Base-by-base conservation (phyloP, 306 rosid species). In the Cicer judaicum region DNA sequence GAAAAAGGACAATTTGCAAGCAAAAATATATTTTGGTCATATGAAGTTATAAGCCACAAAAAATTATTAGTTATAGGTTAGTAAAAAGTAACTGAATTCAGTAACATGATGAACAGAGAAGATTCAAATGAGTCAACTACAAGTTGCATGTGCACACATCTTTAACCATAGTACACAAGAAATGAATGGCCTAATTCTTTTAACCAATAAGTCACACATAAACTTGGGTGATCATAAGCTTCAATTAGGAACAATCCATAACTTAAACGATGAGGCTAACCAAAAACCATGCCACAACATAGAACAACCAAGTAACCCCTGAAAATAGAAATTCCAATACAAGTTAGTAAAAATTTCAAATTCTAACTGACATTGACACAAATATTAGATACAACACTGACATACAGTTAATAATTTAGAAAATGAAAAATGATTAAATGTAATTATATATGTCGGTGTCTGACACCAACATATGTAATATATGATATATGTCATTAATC, bases 291-390 rank as follows among this genome's bases (percentile, higher is more conserved):
- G 82, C 84, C 81, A 78, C 29, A 53, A 42, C 34, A 70, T 68
- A 71, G 54, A 75, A 64, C 79, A 78, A 64, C 91, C 83, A 76
- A 16, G 84, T 67, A 79, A 82, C 43, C 74, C 87, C 90, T 87
- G 84, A 79, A 88, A 78, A 83, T 42, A 69, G 1, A 74, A 46
- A 29, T 12, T 44, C 8, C 73, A 80, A 64, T 4, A 56, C 14
- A 80, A 73, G 19, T 6, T 71, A 74, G 24, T 36, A 48, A 29
- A 59, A 16, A 63, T 24, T 24, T 4, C 34, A 24, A 24, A 24
- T 24, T 24, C 4, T 24, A 24, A 24, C 24, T 4, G 2, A 49
- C 8, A 13, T 8, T 5, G 0, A 13, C 8, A 49, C 18, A 3
- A 13, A 46, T 4, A 11, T n/a, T 1, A 1, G 1, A 8, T 9